A percentile compares a stretch with the other conserved stretches of the same genome.
These are phyloP conservation scores for Cymbidium sinense DNA, from an alignment of 106 monocot species.

Conservation along the genomic window DNA sequence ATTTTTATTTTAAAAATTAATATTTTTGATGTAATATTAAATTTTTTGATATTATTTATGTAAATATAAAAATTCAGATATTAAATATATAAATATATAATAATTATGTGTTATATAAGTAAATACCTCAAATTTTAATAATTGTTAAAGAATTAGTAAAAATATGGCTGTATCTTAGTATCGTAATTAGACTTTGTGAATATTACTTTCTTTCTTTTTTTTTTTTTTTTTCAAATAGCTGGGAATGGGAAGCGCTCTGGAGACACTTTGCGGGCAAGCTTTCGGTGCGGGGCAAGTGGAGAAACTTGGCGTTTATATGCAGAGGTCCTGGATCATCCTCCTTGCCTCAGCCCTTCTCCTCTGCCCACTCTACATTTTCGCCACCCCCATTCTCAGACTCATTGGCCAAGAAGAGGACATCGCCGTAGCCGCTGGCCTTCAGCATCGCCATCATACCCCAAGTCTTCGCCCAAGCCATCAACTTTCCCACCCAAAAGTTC, in stretches of 20 bases:
- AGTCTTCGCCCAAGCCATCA: conserved; percentile 23
- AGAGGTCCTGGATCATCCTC: conserved; percentile 43
- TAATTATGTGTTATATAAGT: too few species aligned
- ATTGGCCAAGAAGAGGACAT: conserved; percentile 26
- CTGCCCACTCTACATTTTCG: conserved; percentile 26
- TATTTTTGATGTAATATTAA: too few species aligned
- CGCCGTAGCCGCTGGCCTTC: conserved; percentile 20
- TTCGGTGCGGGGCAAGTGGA: conserved; percentile 33
- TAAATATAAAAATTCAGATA: too few species aligned
- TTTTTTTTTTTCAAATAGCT: conserved; percentile 13
- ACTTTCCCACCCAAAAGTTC: conserved; percentile 27
- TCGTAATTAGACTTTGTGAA: too few species aligned
- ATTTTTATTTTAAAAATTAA: too few species aligned
- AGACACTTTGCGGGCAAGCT: conserved; percentile 44
- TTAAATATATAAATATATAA: too few species aligned
- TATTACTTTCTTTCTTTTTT: too few species aligned
- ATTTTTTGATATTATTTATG: too few species aligned
- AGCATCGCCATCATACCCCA: conserved; percentile 27
- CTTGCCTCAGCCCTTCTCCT: conserved; percentile 14
- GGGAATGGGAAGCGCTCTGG: conserved; percentile 47
- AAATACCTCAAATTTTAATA: too few species aligned
- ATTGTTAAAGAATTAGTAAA: too few species aligned
- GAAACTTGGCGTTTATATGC: conserved; percentile 39
- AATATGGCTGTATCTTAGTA: too few species aligned
- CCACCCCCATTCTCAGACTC: conserved; percentile 19